These are phyloP conservation scores for Salvia rosmarinus DNA, from an alignment of 257 asterid genomes.

Conservation along the genomic window DNA sequence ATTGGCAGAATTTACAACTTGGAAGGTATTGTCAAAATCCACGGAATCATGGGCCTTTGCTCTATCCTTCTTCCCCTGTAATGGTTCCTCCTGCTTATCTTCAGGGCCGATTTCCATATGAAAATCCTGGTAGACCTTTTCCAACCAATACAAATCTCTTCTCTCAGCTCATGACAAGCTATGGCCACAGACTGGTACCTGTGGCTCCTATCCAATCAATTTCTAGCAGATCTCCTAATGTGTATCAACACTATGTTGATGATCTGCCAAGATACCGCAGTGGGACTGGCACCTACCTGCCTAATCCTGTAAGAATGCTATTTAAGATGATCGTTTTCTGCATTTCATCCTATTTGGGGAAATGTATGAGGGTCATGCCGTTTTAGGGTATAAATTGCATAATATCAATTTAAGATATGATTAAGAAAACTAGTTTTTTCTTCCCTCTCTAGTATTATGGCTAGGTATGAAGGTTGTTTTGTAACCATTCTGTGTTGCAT, in stretches of 20 bases:
- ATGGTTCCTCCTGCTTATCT: slow-evolving; percentile 85
- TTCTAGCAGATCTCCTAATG: slow-evolving; percentile 63
- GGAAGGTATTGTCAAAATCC: slow-evolving; percentile 93
- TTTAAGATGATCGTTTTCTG: slow-evolving; percentile 26
- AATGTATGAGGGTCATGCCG: background rate
- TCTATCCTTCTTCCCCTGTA: slow-evolving; percentile 73
- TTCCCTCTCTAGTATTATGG: slow-evolving; percentile 10
- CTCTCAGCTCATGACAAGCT: slow-evolving; percentile 69
- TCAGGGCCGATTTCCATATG: slow-evolving; percentile 81
- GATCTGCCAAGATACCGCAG: slow-evolving; percentile 84
- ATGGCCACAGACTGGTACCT: slow-evolving; percentile 72
- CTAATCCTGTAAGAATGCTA: slow-evolving; percentile 85
- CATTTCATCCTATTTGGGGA: slow-evolving; percentile 6
- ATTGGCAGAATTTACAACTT: slow-evolving; percentile 84
- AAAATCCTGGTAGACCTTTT: slow-evolving; percentile 76
- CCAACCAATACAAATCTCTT: slow-evolving; percentile 61
- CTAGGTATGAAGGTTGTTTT: slow-evolving; percentile 10
- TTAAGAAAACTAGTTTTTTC: background rate
- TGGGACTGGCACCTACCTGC: slow-evolving; percentile 98
- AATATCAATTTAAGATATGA: no score
- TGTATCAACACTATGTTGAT: slow-evolving; percentile 69
- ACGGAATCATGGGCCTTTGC: slow-evolving; percentile 52
- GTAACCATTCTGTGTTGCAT: slow-evolving; percentile 4
- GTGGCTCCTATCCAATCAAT: slow-evolving; percentile 71
- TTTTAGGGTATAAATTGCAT: slow-evolving; percentile 3